phyloP scores from a whole-genome alignment of 495 filamentous ascomycete genomes.

The Xylaria bambusicola region DNA sequence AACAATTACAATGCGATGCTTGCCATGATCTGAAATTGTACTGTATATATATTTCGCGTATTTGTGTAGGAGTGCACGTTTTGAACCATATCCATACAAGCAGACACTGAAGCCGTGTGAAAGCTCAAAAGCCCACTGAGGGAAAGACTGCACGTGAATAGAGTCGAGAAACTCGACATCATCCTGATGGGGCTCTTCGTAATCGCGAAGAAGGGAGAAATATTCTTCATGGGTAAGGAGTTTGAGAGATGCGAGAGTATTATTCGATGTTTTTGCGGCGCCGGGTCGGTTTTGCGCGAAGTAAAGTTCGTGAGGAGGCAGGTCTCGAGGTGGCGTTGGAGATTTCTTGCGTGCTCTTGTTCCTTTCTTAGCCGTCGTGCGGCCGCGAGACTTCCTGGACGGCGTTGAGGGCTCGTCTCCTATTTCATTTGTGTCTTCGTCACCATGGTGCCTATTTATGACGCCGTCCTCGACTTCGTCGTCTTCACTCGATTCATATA shows the following conservation, averaged over 20 bases:
- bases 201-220: conserved; percentile 67
- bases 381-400: conserved; percentile 36
- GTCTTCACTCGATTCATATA: conserved; percentile 59
- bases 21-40: conserved; percentile 35
- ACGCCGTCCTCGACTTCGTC: conserved; percentile 48
- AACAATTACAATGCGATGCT: conserved; percentile 72
- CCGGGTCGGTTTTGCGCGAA: conserved; percentile 90
- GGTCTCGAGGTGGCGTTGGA: conserved; percentile 74
- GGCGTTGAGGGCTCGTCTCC: conserved; percentile 41
- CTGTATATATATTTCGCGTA: conserved; percentile 75
- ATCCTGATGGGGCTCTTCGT: conserved; percentile 69
- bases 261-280: conserved; percentile 79
- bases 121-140: conserved; percentile 93
- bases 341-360: conserved; percentile 62
- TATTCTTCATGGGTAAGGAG: conserved; percentile 90
- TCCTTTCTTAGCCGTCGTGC: conserved; percentile 41
- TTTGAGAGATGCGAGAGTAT: conserved; percentile 72
- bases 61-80: conserved; percentile 69
- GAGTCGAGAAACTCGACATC: conserved; percentile 71
- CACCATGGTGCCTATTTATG: conserved; percentile 34
- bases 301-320: conserved; percentile 87
- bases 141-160: conserved; percentile 77
- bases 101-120: conserved; percentile 87
- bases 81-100: conserved; percentile 90
- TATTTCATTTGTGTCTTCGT: conserved; percentile 35